A percentile compares a stretch with the other conserved stretches of the same genome.
Evolutionary conservation across 495 filamentous ascomycete species (phyloP).

Genomic region (Clavariopsis aquatica): DNA sequence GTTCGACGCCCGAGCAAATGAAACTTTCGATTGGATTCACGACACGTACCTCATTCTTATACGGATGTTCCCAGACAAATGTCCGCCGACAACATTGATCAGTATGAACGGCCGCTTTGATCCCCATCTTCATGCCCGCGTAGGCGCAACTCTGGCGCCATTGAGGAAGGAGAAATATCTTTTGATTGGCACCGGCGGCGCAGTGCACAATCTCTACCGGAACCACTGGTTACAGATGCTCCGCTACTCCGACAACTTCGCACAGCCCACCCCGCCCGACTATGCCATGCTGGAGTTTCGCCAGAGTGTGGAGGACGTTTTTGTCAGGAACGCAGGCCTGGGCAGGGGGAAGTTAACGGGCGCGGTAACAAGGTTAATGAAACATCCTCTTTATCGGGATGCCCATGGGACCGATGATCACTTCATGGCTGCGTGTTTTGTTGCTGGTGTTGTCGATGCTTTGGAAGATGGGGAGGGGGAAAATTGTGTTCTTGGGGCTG

Average conservation of each 20-base stretch:
- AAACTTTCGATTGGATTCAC: slow-evolving; percentile 64
- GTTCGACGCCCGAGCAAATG: slow-evolving; percentile 54
- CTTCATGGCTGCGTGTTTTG: slow-evolving; percentile 61
- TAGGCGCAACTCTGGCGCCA: slow-evolving; percentile 55
- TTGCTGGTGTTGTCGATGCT: slow-evolving; percentile 56
- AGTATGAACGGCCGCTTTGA: slow-evolving; percentile 61
- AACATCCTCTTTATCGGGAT: slow-evolving; percentile 60
- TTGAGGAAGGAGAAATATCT: slow-evolving; percentile 55
- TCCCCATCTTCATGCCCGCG: slow-evolving; percentile 60
- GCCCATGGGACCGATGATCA: slow-evolving; percentile 67
- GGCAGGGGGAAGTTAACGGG: slow-evolving; percentile 52
- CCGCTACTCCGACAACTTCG: slow-evolving; percentile 61
- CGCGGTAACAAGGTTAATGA: slow-evolving; percentile 60
- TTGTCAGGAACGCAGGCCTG: slow-evolving; percentile 46
- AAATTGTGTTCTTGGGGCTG: slow-evolving; percentile 51
- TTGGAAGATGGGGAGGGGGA: slow-evolving; percentile 50
- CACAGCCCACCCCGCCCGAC: slow-evolving; percentile 57
- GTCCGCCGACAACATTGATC: slow-evolving; percentile 61
- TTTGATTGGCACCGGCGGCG: slow-evolving; percentile 62
- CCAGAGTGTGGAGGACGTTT: slow-evolving; percentile 59
- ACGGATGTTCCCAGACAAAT: slow-evolving; percentile 60
- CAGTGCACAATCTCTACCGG: slow-evolving; percentile 65
- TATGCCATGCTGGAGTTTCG: slow-evolving; percentile 60
- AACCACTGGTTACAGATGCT: slow-evolving; percentile 65
- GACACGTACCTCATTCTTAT: slow-evolving; percentile 65